Conservation (phyloP, 371 early-diverging fungal species). For the Smittium mucronatum region DNA sequence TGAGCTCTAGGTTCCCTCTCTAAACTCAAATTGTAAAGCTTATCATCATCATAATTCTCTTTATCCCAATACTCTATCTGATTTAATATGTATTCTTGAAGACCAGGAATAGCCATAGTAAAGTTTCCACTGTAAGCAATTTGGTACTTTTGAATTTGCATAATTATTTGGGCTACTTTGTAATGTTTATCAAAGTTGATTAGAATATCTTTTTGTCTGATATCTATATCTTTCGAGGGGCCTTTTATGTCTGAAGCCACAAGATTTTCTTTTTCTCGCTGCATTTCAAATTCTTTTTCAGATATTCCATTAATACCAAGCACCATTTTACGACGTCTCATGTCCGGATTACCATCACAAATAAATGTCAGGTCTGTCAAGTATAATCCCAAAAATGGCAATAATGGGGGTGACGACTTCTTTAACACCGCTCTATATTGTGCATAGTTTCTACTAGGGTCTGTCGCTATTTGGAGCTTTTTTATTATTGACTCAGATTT, state of each 20-base stretch:
- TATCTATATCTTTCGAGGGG: conserved; percentile 19
- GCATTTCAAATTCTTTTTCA: neutral
- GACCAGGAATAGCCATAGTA: conserved; percentile 32
- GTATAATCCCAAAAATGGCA: conserved; percentile 75
- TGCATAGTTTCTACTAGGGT: conserved; percentile 55
- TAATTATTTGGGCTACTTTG: conserved; percentile 47
- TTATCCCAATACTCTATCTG: conserved; percentile 23
- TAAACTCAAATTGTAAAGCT: conserved; percentile 26
- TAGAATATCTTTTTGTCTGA: conserved; percentile 27
- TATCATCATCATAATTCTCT: conserved; percentile 31
- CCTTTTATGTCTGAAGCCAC: neutral
- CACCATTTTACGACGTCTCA: conserved; percentile 11
- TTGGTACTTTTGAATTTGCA: conserved; percentile 69
- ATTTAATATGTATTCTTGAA: conserved; percentile 30
- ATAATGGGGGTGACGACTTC: conserved; percentile 48
- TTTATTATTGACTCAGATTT: conserved; percentile 41
- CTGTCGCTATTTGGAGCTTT: conserved; percentile 45
- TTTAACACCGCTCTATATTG: conserved; percentile 56
- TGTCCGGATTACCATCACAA: conserved; percentile 49
- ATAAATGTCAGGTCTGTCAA: conserved; percentile 79
- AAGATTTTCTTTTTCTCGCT: conserved; percentile 2
- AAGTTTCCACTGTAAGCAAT: conserved; percentile 44
- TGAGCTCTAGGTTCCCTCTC: conserved; percentile 23
- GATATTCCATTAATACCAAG: neutral
- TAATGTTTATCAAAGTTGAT: conserved; percentile 76